Evolutionary conservation across 495 filamentous ascomycete species (phyloP).

Genomic region (Penicillium alfredii): DNA sequence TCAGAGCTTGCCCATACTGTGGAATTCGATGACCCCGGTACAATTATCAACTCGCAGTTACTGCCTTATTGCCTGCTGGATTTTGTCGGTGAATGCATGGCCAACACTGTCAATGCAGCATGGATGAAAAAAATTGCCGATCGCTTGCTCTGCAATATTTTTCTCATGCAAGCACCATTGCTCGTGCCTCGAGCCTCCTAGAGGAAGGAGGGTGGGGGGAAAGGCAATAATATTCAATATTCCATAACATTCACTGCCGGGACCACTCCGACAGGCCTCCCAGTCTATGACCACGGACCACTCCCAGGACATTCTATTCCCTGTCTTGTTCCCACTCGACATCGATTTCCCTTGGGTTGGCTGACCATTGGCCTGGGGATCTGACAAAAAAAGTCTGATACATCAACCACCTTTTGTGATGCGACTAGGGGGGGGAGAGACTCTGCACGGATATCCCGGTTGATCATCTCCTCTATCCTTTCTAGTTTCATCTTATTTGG

Average conservation of each 20-base stretch:
- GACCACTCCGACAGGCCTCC: conserved; percentile 26
- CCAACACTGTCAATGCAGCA: conserved; percentile 21
- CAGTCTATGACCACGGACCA: conserved; percentile 16
- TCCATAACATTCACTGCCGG: conserved; percentile 3
- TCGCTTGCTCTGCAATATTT: conserved; percentile 28
- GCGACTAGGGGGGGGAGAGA: conserved; percentile 25
- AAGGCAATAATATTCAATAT: conserved; percentile 5
- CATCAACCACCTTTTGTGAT: conserved; percentile 32
- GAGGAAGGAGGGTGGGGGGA: background rate
- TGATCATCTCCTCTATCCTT: conserved; percentile 34
- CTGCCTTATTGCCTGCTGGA: conserved; percentile 8
- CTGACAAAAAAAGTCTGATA: conserved; percentile 32
- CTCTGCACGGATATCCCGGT: conserved; percentile 34
- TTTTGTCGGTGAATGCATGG: conserved; percentile 30
- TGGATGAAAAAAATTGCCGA: conserved; percentile 27
- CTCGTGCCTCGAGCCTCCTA: conserved; percentile 26
- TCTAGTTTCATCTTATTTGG: conserved; percentile 39
- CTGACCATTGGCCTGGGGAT: conserved; percentile 27
- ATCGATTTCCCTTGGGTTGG: conserved; percentile 4
- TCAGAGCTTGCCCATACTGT: conserved; percentile 1
- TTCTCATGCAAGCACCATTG: conserved; percentile 25
- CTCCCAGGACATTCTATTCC: conserved; percentile 13
- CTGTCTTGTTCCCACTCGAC: conserved; percentile 7
- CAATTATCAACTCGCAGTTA: background rate
- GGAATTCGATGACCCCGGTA: background rate